Percentiles rank a stretch among this genome's conserved stretches.
These are phyloP conservation scores for Solanum chiquidenum DNA, from an alignment of 257 asterid species.

Conservation along the genomic window DNA sequence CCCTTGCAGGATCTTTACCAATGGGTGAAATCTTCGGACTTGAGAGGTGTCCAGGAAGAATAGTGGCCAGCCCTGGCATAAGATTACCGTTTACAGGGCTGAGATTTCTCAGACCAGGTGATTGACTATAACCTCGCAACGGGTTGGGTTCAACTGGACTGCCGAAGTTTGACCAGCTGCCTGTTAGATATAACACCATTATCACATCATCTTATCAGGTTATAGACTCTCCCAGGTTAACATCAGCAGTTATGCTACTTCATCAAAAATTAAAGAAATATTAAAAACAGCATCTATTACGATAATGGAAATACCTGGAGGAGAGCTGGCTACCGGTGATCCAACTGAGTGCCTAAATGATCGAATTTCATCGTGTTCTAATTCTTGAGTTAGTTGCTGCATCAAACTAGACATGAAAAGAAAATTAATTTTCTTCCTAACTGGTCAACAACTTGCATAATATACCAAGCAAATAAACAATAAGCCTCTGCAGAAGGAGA, in stretches of 20 bases:
- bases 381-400: constrained; percentile 89
- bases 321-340: constrained; percentile 82
- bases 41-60: constrained; percentile 53
- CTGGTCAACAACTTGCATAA: background rate
- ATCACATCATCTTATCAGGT: background rate
- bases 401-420: constrained; percentile 44
- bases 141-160: constrained; percentile 72
- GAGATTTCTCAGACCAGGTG: constrained; percentile 49
- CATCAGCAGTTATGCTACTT: background rate
- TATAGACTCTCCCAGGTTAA: background rate
- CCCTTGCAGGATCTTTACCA: constrained; percentile 60
- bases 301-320: constrained; percentile 50
- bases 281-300: background rate
- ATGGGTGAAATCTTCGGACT: constrained; percentile 87
- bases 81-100: constrained; percentile 55
- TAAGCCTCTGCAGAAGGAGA: background rate
- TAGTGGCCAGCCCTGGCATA: constrained; percentile 80
- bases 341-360: constrained; percentile 59
- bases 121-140: constrained; percentile 41
- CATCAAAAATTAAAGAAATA: background rate
- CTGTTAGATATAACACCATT: constrained; percentile 19
- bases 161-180: constrained; percentile 75
- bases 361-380: constrained; percentile 72
- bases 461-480: background rate
- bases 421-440: constrained; percentile 1